These are phyloP conservation scores for Scedosporium dehoogii DNA, from an alignment of 2,329 filamentous ascomycete species.

Conservation along the genomic window DNA sequence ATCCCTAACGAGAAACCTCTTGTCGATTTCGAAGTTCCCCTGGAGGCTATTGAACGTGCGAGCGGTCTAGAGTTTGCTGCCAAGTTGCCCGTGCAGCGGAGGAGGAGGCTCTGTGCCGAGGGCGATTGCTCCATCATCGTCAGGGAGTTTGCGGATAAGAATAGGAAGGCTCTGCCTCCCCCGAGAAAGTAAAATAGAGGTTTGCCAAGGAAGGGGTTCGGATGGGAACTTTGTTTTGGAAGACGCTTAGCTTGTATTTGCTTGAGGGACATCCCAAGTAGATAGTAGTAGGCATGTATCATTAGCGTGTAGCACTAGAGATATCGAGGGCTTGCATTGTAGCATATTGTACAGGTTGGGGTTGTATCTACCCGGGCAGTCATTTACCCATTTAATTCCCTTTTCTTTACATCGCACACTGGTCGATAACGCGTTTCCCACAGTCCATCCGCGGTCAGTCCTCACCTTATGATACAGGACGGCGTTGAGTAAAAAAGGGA, in stretches of 20 bases:
- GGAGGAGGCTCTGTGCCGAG: conserved; percentile 76
- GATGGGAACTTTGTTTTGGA: no score
- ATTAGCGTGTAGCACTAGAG: neutral
- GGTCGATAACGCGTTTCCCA: no score
- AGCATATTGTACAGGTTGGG: neutral
- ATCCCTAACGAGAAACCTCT: conserved; percentile 85
- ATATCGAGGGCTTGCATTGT: neutral
- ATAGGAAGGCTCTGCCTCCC: conserved; percentile 31
- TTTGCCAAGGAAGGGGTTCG: no score
- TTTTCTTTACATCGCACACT: no score
- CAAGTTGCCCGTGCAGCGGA: conserved; percentile 62
- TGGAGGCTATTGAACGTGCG: conserved; percentile 87
- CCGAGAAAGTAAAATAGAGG: conserved; percentile 1
- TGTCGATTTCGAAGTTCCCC: conserved; percentile 84
- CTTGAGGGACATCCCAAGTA: no score
- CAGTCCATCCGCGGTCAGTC: no score
- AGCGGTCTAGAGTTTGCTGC: conserved; percentile 84
- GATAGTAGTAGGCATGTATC: neutral
- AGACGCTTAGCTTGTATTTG: no score
- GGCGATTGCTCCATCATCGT: conserved; percentile 76
- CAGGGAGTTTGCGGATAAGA: conserved; percentile 60
- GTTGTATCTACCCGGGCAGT: no score
- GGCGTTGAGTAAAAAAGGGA: no score
- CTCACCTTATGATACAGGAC: no score
- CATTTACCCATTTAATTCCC: neutral